Percentiles rank a stretch among this genome's conserved stretches.
Conservation (phyloP, 495 filamentous ascomycete species). For the Mycothermus thermophilus region DNA sequence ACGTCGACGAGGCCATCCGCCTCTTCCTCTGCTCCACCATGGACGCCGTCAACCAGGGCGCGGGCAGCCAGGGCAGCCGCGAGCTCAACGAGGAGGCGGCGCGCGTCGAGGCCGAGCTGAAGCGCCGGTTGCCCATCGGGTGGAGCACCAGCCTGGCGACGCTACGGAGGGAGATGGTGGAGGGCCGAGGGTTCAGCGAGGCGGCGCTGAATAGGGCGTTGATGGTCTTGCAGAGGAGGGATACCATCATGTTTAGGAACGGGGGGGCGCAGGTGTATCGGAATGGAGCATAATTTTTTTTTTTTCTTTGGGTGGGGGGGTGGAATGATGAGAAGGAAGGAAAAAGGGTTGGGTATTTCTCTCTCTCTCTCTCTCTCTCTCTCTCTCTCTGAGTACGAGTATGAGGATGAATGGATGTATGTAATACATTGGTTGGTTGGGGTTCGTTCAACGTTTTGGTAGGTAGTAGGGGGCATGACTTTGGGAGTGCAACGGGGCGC, state of each 20-base stretch:
- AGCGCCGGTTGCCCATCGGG: constrained; percentile 77
- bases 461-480: no score
- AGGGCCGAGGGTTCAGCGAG: constrained; percentile 75
- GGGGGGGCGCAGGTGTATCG: constrained; percentile 83
- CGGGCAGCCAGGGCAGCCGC: constrained; percentile 54
- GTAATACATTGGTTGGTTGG: no score
- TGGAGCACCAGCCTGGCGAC: constrained; percentile 87
- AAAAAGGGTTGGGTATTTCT: no score
- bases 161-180: constrained; percentile 78
- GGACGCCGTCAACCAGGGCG: constrained; percentile 90
- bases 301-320: not conserved
- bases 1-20: constrained; percentile 96
- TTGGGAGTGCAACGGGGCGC: no score
- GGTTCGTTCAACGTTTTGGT: no score
- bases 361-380: no score
- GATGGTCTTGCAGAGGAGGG: constrained; percentile 71
- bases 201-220: constrained; percentile 71
- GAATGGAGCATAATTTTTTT: constrained; percentile 32
- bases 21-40: constrained; percentile 95
- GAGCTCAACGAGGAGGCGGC: constrained; percentile 81
- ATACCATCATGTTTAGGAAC: constrained; percentile 81
- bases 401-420: no score
- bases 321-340: not conserved
- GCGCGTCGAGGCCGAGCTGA: constrained; percentile 85
- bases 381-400: no score